Base-by-base conservation (phyloP, 139 green algal genomes). In the Volvox africanus region DNA sequence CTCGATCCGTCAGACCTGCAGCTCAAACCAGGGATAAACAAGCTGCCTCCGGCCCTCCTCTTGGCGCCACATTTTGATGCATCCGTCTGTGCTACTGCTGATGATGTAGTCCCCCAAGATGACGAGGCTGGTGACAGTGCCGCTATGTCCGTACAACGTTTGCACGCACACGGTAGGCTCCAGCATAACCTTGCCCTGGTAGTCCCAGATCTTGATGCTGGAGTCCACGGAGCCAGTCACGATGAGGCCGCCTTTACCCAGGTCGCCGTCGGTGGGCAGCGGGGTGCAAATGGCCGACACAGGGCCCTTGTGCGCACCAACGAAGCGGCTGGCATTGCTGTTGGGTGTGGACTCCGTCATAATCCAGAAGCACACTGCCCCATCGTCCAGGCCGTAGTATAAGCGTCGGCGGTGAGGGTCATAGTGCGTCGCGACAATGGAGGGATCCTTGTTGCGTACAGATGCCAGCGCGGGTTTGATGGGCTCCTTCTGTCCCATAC, bases 151-250 rank as follows among this genome's bases (percentile, higher is more conserved):
- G 50, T 93, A 91, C 75, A 97, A 78, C 11, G 94, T 96, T 92
- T 97, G 95, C 32, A 96, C 85, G 73, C 91, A 94, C 84, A 94
- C 55, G 30, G 88, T 85, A 30, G 91, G 61, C n/a, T 92, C 61
- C 61, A 85, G 82, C 55, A 77, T 83, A 37, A 92, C 75, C 69
- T 89, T 89, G 80, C 91, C 92, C 92, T 94, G 92, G 92, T 92
- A 93, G 88, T 95, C 93, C 95, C 95, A 97, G 11, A 97, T 83
- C 78, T 95, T 96, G 90, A 97, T 95, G 82, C 33, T 93, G 33
- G 92, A 82, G 84, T 96, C 94, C 55, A 95, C 94, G 33, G 91
- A 94, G 6, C 95, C 95, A 6, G 91, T 94, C 30, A 96, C 84
- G 1, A 97, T 81, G 0, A 97, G 91, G 28, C 91, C 89, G n/a